Evolutionary conservation across 371 early-diverging fungal species (phyloP), one percentile per base, ranked within the genome.

Genomic region (Zopfochytrium polystomum): DNA sequence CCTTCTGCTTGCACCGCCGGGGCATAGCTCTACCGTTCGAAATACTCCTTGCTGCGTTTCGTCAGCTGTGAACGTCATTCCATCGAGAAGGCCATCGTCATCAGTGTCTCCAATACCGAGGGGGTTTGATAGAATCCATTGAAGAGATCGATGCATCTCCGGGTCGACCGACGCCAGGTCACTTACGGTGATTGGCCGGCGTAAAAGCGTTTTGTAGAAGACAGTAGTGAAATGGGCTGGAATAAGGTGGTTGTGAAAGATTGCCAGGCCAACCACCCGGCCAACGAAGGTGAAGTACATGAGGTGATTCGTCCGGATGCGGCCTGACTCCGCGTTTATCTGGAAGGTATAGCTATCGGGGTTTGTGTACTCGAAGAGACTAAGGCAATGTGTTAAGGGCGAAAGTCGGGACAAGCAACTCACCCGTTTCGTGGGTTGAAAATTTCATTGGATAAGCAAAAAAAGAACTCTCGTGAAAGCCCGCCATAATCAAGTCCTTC

Each of bases 401-500:
- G 44, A 23, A 33, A 20, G 5, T 31, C 23, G 32, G 15, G 22
- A 9, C 9, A 15, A 47, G 3, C 2, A 31, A 62, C 53, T 54
- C 42, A 62, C 62, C 62, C 55, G 58, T 66, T 61, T 77, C 91
- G 85, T 11, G 99, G 98, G 70, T 99, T 96, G 77, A 98, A 95
- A 93, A 98, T 96, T 70, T 97, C 95, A 74, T 66, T 66, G 95
- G 93, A 23, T 27, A 99, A 80, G 60, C 96, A 76, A 74, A 90
- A 93, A 83, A 94, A 96, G 80, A 92, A 98, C 74, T 98, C 99
- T 79, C 92, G 83, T 31, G 59, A 47, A 47, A 99, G 77, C 65
- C 99, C 99, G 60, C 99, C 99, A 70, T 92, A 95, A 79, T 99
- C 99, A 46, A 99, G 74, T 49, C 99, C 99, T 73, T 96, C 96